Percentiles rank a stretch among this genome's conserved stretches.
Evolutionary conservation across 331 rosid species (phyloP).

Genomic region (Phaseolus coccineus): DNA sequence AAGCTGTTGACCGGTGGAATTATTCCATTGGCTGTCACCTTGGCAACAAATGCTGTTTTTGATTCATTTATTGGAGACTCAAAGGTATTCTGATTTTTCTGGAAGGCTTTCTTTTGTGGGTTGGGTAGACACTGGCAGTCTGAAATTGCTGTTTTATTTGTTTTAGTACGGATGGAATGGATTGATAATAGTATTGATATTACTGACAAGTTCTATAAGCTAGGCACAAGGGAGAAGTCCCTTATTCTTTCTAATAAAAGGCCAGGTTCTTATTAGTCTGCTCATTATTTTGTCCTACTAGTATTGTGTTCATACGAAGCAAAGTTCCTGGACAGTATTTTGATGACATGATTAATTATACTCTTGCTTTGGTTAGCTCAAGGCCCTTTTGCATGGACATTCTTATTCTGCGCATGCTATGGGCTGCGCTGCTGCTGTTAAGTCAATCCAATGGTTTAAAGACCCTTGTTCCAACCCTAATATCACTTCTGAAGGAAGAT

Average conservation of each 20-base stretch:
- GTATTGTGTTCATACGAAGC: conserved; percentile 36
- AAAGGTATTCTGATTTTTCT: conserved; percentile 62
- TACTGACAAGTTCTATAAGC: background rate
- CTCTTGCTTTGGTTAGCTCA: conserved; percentile 64
- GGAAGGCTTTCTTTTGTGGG: conserved; percentile 19
- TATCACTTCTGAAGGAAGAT: conserved; percentile 61
- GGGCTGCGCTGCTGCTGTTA: conserved; percentile 92
- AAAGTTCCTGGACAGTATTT: conserved; percentile 34
- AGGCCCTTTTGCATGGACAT: conserved; percentile 97
- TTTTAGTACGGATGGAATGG: conserved; percentile 15
- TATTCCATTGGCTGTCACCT: conserved; percentile 83
- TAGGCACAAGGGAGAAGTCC: background rate
- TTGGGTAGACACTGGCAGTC: conserved; percentile 18
- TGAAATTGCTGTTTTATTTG: conserved; percentile 15
- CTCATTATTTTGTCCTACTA: conserved; percentile 13
- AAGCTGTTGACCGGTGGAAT: conserved; percentile 97
- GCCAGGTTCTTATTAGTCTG: background rate
- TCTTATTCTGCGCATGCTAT: conserved; percentile 92
- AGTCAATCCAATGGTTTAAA: conserved; percentile 90
- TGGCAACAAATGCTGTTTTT: conserved; percentile 82
- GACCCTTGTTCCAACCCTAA: conserved; percentile 78
- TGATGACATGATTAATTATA: conserved; percentile 38
- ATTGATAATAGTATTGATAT: conserved; percentile 25
- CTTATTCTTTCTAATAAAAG: background rate
- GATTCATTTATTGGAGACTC: conserved; percentile 92